Conservation (phyloP, 495 filamentous ascomycete genomes). For the Podospora appendiculata region DNA sequence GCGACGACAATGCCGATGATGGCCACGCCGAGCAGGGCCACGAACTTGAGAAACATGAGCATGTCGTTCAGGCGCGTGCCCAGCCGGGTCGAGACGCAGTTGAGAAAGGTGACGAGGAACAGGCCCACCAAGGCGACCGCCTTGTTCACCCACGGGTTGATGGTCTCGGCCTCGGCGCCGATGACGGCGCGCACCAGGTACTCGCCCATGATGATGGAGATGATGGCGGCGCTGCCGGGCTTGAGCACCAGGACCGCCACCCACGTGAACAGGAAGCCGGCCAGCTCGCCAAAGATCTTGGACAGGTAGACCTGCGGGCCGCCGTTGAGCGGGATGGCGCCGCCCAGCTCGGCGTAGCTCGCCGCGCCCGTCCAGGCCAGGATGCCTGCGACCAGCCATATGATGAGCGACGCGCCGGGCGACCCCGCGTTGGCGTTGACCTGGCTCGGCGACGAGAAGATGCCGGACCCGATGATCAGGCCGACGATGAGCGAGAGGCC, state of each 20-base stretch:
- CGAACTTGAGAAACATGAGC: slow-evolving; percentile 95
- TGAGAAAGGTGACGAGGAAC: slow-evolving; percentile 68
- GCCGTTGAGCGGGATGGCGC: slow-evolving; percentile 92
- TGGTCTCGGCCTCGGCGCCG: slow-evolving; percentile 67
- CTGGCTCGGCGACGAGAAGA: slow-evolving; percentile 91
- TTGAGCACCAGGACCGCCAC: slow-evolving; percentile 90
- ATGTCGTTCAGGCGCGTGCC: slow-evolving; percentile 78
- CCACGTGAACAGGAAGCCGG: slow-evolving; percentile 93
- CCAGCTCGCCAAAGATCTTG: slow-evolving; percentile 91
- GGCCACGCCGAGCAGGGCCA: slow-evolving; percentile 80
- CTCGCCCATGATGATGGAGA: slow-evolving; percentile 96
- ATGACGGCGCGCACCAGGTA: slow-evolving; percentile 83
- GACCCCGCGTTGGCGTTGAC: slow-evolving; percentile 91
- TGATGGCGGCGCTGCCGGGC: slow-evolving; percentile 87
- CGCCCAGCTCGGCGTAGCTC: slow-evolving; percentile 92
- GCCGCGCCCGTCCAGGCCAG: slow-evolving; percentile 95
- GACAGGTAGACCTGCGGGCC: slow-evolving; percentile 87
- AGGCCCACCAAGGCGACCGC: slow-evolving; percentile 73
- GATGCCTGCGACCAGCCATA: slow-evolving; percentile 85
- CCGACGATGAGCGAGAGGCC: slow-evolving; percentile 86
- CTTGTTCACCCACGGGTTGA: slow-evolving; percentile 86
- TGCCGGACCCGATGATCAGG: slow-evolving; percentile 93
- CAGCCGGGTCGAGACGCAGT: slow-evolving; percentile 83
- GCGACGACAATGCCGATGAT: slow-evolving; percentile 87
- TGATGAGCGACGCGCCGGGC: slow-evolving; percentile 79